Evolutionary conservation across 805 yeast species (phyloP), one percentile per base, ranked within the genome.

Genomic region (Wickerhamomyces bovis): DNA sequence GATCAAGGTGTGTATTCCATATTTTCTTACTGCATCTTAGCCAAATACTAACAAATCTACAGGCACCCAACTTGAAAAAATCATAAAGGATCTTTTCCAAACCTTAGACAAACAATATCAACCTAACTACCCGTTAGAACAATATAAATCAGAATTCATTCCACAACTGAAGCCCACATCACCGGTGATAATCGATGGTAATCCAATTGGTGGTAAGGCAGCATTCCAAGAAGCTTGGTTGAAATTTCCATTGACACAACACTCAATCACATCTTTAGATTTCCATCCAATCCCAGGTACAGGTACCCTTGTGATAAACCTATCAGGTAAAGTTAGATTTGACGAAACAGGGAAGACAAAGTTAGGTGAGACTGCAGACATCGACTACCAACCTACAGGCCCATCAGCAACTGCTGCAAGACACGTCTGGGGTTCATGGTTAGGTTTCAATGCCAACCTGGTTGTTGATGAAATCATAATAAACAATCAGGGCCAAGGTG

Each of bases 331-430:
- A 61, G 85, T 85, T 12, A 71, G 81, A 50, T 85, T 85, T 55
- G 94, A 86, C 62, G 94, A 86, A 57, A 75, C 83, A 45, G 94
- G 94, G 0, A 74, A 69, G 49, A 82, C 80, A 49, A 76, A 81
- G 58, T 56, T 77, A 23, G 89, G 89, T 2, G 85, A 81, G 46
- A 72, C 78, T 19, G 77, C 89, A 0, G 81, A 81, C 41, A 62
- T 82, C 6, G 52, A 44, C n/a, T 49, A 35, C 10, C 38, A 22
- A 45, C 51, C 43, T 46, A 44, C 43, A n/a, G 38, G 41, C 2
- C 47, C 50, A 15, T 44, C 51, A 9, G 19, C 36, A 49, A 21
- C 49, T 44, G 26, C 53, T 44, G 36, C 60, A n/a, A 72, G 85
- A 58, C 71, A 80, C 3, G 45, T 77, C 2, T 84, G 85, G 84